These are phyloP conservation scores for Aureobasidium lini DNA, from an alignment of 2,329 filamentous ascomycete species.

Conservation along the genomic window DNA sequence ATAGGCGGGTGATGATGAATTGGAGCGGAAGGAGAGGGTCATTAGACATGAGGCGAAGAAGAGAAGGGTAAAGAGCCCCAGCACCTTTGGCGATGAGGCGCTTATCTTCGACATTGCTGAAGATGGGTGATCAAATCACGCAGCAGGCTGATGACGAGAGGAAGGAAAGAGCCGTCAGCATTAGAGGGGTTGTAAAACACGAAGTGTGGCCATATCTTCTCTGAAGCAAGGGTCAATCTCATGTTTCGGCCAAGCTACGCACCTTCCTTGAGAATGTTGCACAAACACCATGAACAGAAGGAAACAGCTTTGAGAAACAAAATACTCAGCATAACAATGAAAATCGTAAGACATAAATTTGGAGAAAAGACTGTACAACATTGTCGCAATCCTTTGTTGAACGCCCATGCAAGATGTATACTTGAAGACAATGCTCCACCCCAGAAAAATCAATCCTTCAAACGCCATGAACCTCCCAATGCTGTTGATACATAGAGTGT, in stretches of 20 bases:
- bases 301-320: not conserved
- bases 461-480: slow-evolving; percentile 2
- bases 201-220: not conserved
- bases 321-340: not conserved
- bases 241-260: not conserved
- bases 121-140: not conserved
- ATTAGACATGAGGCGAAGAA: slow-evolving; percentile 29
- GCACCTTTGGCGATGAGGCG: slow-evolving; percentile 20
- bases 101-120: slow-evolving; percentile 13
- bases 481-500: slow-evolving; percentile 7
- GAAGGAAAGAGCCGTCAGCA: not conserved
- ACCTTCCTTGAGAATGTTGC: not conserved
- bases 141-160: not conserved
- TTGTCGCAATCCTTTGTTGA: not conserved
- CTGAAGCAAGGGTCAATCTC: not conserved
- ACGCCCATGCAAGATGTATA: not conserved
- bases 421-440: not conserved
- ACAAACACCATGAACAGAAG: too few relatives aligned
- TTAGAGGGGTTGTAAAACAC: not conserved
- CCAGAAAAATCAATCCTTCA: not conserved
- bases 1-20: not conserved
- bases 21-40: slow-evolving; percentile 23
- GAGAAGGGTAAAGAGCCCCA: slow-evolving; percentile 27
- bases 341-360: slow-evolving; percentile 6
- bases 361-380: not conserved